Base-by-base conservation (phyloP, 768 basidiomycete species). In the Rhizopogon sp. region DNA sequence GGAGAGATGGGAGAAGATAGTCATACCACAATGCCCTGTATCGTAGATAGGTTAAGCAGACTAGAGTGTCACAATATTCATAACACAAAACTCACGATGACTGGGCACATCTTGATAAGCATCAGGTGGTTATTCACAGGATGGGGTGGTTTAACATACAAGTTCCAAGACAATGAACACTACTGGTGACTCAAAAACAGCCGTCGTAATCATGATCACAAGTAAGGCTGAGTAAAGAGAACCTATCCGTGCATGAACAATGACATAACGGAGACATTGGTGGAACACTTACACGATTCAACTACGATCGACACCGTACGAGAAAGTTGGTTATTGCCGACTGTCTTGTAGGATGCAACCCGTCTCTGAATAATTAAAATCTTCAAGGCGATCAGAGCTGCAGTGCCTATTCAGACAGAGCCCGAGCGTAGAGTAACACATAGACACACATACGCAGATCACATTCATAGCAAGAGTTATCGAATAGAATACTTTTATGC, bases 401-500 rank as follows among this genome's bases (percentile, higher is more conserved):
- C 10, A 11, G 5, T 41, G 17, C 44, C n/a, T 22, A 39, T 29
- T 52, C 7, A n/a, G 20, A 22, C n/a, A 16, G 20, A 16, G 16
- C 16, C 11, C 25, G 1, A 13, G 8, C 14, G 9, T 4, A n/a
- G n/a, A 14, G 43, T 5, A 31, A n/a, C 11, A n/a, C 28, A 63
- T 11, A 20, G 33, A 63, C 66, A 42, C 28, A 67, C 66, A 13
- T 13, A 65, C 64, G 56, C 66, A 67, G 14, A 66, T 55, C 5
- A 60, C 57, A 31, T 67, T 67, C n/a, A 64, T 50, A 9, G 52
- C 57, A 14, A 63, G 52, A 2, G 66, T 67, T 8, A 62, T 47
- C n/a, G 55, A 54, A 54, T 65, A 62, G 60, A 67, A 67, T 28
- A 61, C 54, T 40, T 61, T 66, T 11, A 57, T 50, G 28, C 64